phyloP scores from a whole-genome alignment of 495 filamentous ascomycete genomes.

The Clavariopsis aquatica region DNA sequence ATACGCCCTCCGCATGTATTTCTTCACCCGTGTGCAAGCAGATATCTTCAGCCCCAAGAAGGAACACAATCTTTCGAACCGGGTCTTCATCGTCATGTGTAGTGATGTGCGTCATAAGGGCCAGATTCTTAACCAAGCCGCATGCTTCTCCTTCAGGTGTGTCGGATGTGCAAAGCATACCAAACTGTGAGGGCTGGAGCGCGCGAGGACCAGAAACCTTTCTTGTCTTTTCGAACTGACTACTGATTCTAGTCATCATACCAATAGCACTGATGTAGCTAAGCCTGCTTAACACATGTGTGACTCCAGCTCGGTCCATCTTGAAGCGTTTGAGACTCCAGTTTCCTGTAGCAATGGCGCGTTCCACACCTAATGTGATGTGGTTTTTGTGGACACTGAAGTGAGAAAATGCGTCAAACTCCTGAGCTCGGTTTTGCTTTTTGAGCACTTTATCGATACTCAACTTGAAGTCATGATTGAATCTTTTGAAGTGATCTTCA shows the following conservation, averaged over 20 bases:
- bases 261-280: constrained; percentile 98
- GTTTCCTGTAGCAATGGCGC: constrained; percentile 94
- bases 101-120: constrained; percentile 98
- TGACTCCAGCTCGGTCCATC: constrained; percentile 97
- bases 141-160: constrained; percentile 98
- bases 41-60: constrained; percentile 78
- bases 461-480: constrained; percentile 80
- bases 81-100: constrained; percentile 91
- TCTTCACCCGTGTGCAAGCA: constrained; percentile 70
- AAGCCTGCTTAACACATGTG: constrained; percentile 90
- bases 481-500: constrained; percentile 95
- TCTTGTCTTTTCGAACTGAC: constrained; percentile 97
- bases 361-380: constrained; percentile 87
- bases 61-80: constrained; percentile 75
- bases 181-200: constrained; percentile 94
- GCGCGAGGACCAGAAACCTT: constrained; percentile 95
- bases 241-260: constrained; percentile 99
- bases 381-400: constrained; percentile 73
- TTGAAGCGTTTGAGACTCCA: constrained; percentile 97
- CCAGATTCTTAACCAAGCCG: constrained; percentile 96
- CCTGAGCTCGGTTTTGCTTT: constrained; percentile 79
- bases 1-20: constrained; percentile 77
- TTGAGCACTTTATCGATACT: constrained; percentile 92
- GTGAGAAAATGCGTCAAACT: constrained; percentile 80
- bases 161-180: constrained; percentile 95